Base-by-base conservation (phyloP, 495 filamentous ascomycete species). In the Cercophora sp. region DNA sequence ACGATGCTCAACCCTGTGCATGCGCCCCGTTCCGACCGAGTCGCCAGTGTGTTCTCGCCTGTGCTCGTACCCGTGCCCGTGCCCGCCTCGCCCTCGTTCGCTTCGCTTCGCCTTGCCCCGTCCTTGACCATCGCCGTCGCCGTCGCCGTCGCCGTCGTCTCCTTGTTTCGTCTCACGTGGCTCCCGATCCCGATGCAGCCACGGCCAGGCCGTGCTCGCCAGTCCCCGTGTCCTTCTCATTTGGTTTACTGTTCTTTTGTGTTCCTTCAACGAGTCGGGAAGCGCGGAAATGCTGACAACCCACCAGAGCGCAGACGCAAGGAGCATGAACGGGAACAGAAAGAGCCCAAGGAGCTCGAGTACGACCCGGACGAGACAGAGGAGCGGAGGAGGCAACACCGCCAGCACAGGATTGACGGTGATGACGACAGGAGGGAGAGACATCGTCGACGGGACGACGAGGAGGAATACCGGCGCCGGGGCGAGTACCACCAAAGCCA, bases 271-370 rank as follows among this genome's bases (percentile, higher is more conserved):
- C 36, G 37, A 31, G 16, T 46, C 26, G 10, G 18, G 44, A 50
- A 25, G 34, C 16, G 25, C 20, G 20, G 40, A 46, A 55, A 48
- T 60, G 54, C 57, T 60, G 39, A 63, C 60, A 58, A 23, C 37
- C 42, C 16, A 34, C 45, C 49, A 74, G 70, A 73, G 36, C 61
- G 58, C 25, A 65, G 71, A 23, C 59, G 67, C 27, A 66, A 63
- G 24, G 73, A 75, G 32, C 57, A 57, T 39, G 70, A 70, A 37
- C 53, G 60, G 9, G 64, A 71, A 24, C 11, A 42, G 10, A 60
- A 55, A 16, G 60, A 57, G 24, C 25, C 13, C 23, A 43, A 52
- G 23, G 39, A 51, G 18, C 37, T 59, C 24, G 40, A 51, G 5
- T 59, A 52, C 13, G 54, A 47, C 36, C 59, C 23, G 2, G 57